These are phyloP conservation scores for Mucor sp. DNA, from an alignment of 371 early-diverging fungal genomes.

Conservation along the genomic window DNA sequence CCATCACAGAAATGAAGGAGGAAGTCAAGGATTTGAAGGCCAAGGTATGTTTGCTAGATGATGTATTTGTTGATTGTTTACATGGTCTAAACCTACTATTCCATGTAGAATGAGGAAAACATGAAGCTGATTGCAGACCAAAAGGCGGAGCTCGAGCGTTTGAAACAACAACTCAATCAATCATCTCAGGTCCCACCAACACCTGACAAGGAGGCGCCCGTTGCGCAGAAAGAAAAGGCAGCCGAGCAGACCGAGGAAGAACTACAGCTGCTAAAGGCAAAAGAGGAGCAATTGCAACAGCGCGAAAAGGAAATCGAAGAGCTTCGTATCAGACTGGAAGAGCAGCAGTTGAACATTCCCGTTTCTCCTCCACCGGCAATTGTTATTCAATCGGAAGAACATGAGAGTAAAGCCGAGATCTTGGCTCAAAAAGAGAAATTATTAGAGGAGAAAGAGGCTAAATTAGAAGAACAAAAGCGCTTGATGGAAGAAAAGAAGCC, in stretches of 20 bases:
- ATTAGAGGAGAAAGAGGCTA: constrained; percentile 28
- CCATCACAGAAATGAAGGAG: constrained; percentile 33
- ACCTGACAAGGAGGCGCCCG: constrained; percentile 8
- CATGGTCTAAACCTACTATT: not conserved
- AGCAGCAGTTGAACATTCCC: constrained; percentile 8
- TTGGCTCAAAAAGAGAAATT: constrained; percentile 33
- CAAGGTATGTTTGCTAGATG: constrained; percentile 17
- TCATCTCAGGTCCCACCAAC: constrained; percentile 4
- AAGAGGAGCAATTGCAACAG: constrained; percentile 27
- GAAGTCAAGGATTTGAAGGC: constrained; percentile 32
- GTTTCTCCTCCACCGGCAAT: constrained; percentile 17
- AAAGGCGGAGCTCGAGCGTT: constrained; percentile 33
- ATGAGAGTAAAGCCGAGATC: constrained; percentile 13
- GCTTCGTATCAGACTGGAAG: constrained; percentile 21
- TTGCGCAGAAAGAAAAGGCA: not conserved
- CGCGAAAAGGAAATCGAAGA: constrained; percentile 39
- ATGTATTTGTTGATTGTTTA: not conserved
- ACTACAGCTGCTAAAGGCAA: constrained; percentile 7
- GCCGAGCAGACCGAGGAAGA: constrained; percentile 10
- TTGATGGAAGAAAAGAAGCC: constrained; percentile 26
- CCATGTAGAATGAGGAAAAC: constrained; percentile 41
- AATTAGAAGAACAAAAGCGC: constrained; percentile 27
- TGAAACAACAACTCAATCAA: constrained; percentile 29
- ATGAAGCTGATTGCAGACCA: constrained; percentile 48
- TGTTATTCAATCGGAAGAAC: constrained; percentile 20